Conservation (phyloP, 2,329 filamentous ascomycete genomes). For the Epichloe sp. region DNA sequence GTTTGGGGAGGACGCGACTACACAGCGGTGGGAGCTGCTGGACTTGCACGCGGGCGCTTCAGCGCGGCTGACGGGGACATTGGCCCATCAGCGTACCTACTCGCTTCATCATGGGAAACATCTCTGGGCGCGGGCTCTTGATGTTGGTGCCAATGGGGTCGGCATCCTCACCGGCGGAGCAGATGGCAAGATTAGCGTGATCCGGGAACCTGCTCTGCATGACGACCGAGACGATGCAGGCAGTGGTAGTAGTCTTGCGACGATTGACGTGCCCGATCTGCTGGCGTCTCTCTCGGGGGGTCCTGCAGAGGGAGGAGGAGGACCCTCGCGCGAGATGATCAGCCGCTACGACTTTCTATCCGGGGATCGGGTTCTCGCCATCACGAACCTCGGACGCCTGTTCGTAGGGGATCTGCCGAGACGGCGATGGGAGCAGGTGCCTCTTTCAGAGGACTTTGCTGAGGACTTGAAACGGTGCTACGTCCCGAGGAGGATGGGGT, state of each 20-base stretch:
- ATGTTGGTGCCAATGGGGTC: conserved; percentile 17
- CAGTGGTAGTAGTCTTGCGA: conserved; percentile 6
- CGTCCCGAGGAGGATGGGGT: conserved; percentile 27
- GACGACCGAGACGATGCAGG: not conserved
- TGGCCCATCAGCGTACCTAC: conserved; percentile 42
- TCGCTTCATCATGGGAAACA: conserved; percentile 74
- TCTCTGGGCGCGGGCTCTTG: conserved; percentile 61
- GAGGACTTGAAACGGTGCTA: conserved; percentile 33
- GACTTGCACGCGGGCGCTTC: not conserved
- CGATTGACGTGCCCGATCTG: conserved; percentile 22
- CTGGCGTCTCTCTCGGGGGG: conserved; percentile 9
- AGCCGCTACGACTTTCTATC: conserved; percentile 52
- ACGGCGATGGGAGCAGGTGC: conserved; percentile 30
- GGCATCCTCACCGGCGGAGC: conserved; percentile 66
- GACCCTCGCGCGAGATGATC: conserved; percentile 28
- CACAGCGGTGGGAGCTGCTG: conserved; percentile 49
- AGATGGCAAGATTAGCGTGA: conserved; percentile 55
- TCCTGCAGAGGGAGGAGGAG: not conserved
- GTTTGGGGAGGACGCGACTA: conserved; percentile 73
- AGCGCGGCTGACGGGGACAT: conserved; percentile 10
- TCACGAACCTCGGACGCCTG: conserved; percentile 47
- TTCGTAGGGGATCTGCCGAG: conserved; percentile 29
- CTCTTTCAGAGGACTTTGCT: conserved; percentile 17
- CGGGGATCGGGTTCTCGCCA: conserved; percentile 37
- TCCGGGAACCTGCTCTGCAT: conserved; percentile 15